Conservation (phyloP, 257 asterid genomes). For the Capsicum rhomboideum region DNA sequence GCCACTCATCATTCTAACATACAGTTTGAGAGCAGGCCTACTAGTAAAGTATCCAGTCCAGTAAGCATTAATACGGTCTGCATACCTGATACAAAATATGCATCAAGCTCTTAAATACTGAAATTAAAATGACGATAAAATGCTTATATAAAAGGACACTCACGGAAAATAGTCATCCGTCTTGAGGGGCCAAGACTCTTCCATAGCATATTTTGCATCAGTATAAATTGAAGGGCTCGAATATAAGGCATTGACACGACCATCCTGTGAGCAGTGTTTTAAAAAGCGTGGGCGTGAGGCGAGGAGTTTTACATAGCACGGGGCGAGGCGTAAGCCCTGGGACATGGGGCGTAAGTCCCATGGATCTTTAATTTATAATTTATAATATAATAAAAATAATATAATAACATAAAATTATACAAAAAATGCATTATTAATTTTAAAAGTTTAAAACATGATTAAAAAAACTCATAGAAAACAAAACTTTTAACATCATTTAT, state of each 20-base stretch:
- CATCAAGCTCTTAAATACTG: neutral
- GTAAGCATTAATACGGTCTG: slow-evolving; percentile 80
- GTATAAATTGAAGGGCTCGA: slow-evolving; percentile 93
- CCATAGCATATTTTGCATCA: slow-evolving; percentile 73
- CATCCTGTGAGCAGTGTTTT: slow-evolving; percentile 86
- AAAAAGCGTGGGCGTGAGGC: too few species aligned
- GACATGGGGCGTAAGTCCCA: too few species aligned
- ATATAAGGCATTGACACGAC: slow-evolving; percentile 94
- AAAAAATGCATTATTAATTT: too few species aligned
- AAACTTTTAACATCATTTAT: too few species aligned
- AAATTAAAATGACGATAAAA: neutral
- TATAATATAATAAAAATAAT: too few species aligned
- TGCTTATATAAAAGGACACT: slow-evolving; percentile 17
- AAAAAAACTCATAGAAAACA: too few species aligned
- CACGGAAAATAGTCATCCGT: slow-evolving; percentile 92
- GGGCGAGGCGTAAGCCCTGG: too few species aligned
- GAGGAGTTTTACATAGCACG: too few species aligned
- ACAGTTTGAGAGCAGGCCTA: slow-evolving; percentile 78
- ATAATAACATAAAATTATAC: too few species aligned
- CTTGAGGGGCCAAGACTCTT: slow-evolving; percentile 90
- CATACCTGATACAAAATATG: slow-evolving; percentile 51
- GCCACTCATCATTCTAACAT: slow-evolving; percentile 81
- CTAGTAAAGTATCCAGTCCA: slow-evolving; percentile 99
- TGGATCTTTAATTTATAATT: too few species aligned
- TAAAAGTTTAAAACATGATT: too few species aligned